Evolutionary conservation across 192 early-diverging fungal genomes (phyloP).

Genomic region (Coemansia erecta): DNA sequence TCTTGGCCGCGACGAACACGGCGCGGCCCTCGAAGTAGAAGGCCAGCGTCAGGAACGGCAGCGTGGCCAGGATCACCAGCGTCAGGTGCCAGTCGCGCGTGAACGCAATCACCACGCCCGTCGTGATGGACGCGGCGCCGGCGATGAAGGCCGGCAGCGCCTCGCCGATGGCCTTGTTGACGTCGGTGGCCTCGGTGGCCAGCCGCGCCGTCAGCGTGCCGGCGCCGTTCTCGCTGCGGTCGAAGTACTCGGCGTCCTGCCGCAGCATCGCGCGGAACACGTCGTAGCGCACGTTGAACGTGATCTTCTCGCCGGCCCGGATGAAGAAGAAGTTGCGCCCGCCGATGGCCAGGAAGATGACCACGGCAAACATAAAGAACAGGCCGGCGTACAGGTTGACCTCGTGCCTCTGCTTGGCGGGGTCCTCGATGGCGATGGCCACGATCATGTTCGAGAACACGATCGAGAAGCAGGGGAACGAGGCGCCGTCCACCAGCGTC

Average conservation of each 20-base stretch:
- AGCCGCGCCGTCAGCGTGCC: constrained; percentile 81
- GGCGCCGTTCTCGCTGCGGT: constrained; percentile 68
- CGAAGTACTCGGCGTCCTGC: constrained; percentile 91
- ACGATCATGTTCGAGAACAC: constrained; percentile 58
- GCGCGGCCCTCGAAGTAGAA: constrained; percentile 36
- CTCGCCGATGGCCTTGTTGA: constrained; percentile 57
- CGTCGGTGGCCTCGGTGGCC: constrained; percentile 73
- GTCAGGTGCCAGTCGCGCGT: constrained; percentile 76
- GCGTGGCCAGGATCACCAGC: constrained; percentile 63
- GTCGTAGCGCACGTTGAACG: constrained; percentile 61
- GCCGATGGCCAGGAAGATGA: constrained; percentile 56
- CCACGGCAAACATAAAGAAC: constrained; percentile 64
- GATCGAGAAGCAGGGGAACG: constrained; percentile 78
- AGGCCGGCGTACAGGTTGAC: constrained; percentile 59
- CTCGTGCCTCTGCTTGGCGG: constrained; percentile 20
- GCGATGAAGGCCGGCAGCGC: constrained; percentile 33
- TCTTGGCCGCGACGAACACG: constrained; percentile 51
- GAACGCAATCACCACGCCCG: constrained; percentile 68
- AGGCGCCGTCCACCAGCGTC: constrained; percentile 65
- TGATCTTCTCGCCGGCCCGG: constrained; percentile 69
- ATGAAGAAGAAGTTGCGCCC: constrained; percentile 61
- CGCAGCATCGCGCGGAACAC: constrained; percentile 71
- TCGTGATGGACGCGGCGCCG: constrained; percentile 21
- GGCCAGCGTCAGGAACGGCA: constrained; percentile 58
- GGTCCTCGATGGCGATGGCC: constrained; percentile 24